A percentile compares a stretch with the other conserved stretches of the same genome.
Conservation (phyloP, 2,329 filamentous ascomycete genomes). For the Pseudopithomyces chartarum region DNA sequence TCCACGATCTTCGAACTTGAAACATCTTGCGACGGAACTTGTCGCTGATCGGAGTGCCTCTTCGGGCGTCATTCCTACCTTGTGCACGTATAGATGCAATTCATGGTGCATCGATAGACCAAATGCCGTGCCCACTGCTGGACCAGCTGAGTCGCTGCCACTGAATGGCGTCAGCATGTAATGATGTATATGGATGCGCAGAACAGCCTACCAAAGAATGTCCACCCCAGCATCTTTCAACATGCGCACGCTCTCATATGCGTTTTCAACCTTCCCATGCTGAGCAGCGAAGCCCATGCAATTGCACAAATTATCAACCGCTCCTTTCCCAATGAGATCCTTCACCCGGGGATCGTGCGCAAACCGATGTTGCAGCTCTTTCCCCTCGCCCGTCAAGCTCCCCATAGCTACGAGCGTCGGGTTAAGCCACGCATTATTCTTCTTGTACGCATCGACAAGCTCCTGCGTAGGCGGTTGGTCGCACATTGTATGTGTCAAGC, state of each 20-base stretch:
- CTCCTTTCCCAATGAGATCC: conserved; percentile 39
- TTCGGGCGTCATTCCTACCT: conserved; percentile 49
- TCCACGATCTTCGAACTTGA: conserved; percentile 49
- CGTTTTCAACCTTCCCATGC: conserved; percentile 44
- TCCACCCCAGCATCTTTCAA: conserved; percentile 48
- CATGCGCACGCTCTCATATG: conserved; percentile 48
- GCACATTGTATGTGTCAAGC: conserved; percentile 51
- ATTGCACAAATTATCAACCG: conserved; percentile 43
- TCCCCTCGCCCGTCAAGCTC: conserved; percentile 48
- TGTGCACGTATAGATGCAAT: conserved; percentile 47
- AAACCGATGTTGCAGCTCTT: conserved; percentile 44
- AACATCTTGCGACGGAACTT: conserved; percentile 45
- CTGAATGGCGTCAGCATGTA: conserved; percentile 24
- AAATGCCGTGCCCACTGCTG: conserved; percentile 51
- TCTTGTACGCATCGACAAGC: conserved; percentile 49
- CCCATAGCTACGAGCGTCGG: conserved; percentile 50
- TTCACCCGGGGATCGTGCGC: conserved; percentile 47
- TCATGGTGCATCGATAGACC: conserved; percentile 52
- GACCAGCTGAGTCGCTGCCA: conserved; percentile 51
- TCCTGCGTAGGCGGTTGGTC: conserved; percentile 47
- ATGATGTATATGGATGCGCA: not conserved
- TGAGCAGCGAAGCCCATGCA: conserved; percentile 48
- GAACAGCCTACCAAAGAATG: conserved; percentile 43
- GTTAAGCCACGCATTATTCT: conserved; percentile 50
- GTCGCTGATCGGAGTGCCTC: conserved; percentile 51